Base-by-base conservation (phyloP, 208 protist species). In the Leptomonas seymouri region DNA sequence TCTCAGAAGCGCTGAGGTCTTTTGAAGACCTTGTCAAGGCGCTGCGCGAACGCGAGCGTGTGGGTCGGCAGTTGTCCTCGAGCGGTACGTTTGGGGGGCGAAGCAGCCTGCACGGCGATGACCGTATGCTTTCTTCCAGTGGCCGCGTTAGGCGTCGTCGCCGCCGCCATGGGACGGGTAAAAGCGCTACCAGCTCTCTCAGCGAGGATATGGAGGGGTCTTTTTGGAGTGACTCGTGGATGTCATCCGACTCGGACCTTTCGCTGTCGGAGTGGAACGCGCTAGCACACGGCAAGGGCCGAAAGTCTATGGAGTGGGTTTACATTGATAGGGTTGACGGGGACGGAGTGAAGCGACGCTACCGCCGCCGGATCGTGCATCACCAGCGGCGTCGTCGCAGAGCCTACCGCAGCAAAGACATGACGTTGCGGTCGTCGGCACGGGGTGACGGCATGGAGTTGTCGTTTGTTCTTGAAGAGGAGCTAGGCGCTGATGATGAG, bases 391-490 rank as follows among this genome's bases (percentile, higher is more conserved):
- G 48, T 12, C 53, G 18, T 15, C 15, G 41, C 50, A 63, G 49
- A 25, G 39, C 20, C 20, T 23, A 39, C 64, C 25, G 20, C 55
- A 31, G 42, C 27, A n/a, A 61, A 46, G 15, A 39, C 34, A 39
- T 39, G n/a, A n/a, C 34, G 7, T 39, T 9, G 34, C 30, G 23
- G 25, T 27, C 4, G n/a, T 41, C 15, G 1, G 27, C 23, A 1
- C 36, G 45, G 27, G 53, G 60, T n/a, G 34, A 60, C 55, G 67
- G 25, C 21, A 64, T 71, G 25, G 55, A 71, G 31, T 49, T 66
- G 39, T 53, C 78, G 7, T 84, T 81, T 61, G 49, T 87, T 3
- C 25, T 90, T 23, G 85, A 90, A 60, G 80, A 90, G 69, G 75
- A 87, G 70, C 60, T 90, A 15, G 80, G 80, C 53, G 57, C 71